Evolutionary conservation across 2,329 filamentous ascomycete genomes (phyloP), one percentile per base, ranked within the genome.

Genomic region (Graphilbum ipis-grandicollis): DNA sequence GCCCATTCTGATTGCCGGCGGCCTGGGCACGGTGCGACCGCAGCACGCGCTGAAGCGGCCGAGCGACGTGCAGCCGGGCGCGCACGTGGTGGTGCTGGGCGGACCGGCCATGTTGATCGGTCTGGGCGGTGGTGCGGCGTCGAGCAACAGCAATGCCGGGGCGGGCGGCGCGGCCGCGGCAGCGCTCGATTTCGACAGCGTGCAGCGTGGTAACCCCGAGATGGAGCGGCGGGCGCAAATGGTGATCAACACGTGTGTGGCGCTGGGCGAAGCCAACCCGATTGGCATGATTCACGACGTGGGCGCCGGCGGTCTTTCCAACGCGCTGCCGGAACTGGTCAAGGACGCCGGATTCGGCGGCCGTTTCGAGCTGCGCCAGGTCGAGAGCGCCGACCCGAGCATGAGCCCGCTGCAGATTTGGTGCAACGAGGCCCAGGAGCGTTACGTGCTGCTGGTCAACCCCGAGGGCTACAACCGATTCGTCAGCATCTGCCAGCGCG

Each of bases 61-160:
- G 9, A 66, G 71, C 12, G 66, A 82, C 43, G 90, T 98, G 15
- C 76, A 77, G 36, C 71, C 85, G 36, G 88, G 85, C n/a, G 85
- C 86, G 15, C 82, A 88, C 52, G 71, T 93, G 33, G 79, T 98
- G 46, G 88, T 96, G 18, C 75, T 98, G 15, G 90, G 90, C 49
- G 90, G 90, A 0, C 90, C 90, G 28, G 88, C 88, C 10, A 98
- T 98, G 90, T 67, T 98, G 26, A 96, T 98, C 51, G 90, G 90
- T 29, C 75, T 98, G 37, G 90, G 90, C 47, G 90, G 90, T 41
- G 90, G 90, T 50, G 90, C 90, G 36, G 90, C 90, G 9, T 96
- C 88, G 2, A 93, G 82, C 60, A 81, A 85, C 42, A 75, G n/a
- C n/a, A n/a, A n/a, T n/a, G n/a, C n/a, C n/a, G 21, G 6, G 6